phyloP scores from a whole-genome alignment of 2,329 filamentous ascomycete genomes.

The Paraphoma sp. region DNA sequence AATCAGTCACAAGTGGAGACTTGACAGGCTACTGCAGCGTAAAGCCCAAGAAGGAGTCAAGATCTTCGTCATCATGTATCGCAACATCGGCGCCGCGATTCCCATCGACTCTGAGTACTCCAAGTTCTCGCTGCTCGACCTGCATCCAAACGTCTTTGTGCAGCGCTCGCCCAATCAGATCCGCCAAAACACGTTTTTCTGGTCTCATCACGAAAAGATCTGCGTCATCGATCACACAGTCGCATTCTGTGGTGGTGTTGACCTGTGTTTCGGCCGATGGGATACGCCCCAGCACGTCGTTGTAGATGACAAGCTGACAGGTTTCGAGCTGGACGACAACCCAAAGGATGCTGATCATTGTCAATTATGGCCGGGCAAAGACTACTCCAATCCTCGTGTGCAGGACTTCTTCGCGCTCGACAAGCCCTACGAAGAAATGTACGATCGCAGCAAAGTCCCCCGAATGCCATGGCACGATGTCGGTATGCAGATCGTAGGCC shows the following conservation, averaged over 20 bases:
- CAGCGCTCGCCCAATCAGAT: conserved; percentile 97
- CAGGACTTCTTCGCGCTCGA: conserved; percentile 94
- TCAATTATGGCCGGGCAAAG: conserved; percentile 95
- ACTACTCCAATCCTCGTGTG: conserved; percentile 95
- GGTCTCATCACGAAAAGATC: conserved; percentile 98
- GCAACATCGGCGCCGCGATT: conserved; percentile 95
- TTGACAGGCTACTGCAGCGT: conserved; percentile 89
- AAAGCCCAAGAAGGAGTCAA: conserved; percentile 97
- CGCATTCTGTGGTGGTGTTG: conserved; percentile 93
- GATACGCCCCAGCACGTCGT: conserved; percentile 93
- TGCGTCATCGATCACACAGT: conserved; percentile 95
- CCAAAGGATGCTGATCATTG: conserved; percentile 93
- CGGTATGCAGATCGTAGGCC: conserved; percentile 95
- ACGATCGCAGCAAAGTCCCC: conserved; percentile 85
- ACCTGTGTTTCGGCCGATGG: conserved; percentile 97
- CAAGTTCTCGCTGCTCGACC: conserved; percentile 91
- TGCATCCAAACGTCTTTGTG: conserved; percentile 96
- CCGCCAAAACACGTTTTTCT: conserved; percentile 99
- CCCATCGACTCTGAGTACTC: conserved; percentile 99
- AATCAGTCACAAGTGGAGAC: conserved; percentile 97
- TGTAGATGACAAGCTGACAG: conserved; percentile 91
- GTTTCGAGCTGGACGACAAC: conserved; percentile 75
- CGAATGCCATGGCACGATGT: conserved; percentile 99
- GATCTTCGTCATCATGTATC: conserved; percentile 96
- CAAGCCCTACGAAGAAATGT: conserved; percentile 98